A percentile compares a stretch with the other conserved stretches of the same genome.
phyloP scores from a whole-genome alignment of 192 early-diverging fungal species.

The Umbelopsis vinacea region DNA sequence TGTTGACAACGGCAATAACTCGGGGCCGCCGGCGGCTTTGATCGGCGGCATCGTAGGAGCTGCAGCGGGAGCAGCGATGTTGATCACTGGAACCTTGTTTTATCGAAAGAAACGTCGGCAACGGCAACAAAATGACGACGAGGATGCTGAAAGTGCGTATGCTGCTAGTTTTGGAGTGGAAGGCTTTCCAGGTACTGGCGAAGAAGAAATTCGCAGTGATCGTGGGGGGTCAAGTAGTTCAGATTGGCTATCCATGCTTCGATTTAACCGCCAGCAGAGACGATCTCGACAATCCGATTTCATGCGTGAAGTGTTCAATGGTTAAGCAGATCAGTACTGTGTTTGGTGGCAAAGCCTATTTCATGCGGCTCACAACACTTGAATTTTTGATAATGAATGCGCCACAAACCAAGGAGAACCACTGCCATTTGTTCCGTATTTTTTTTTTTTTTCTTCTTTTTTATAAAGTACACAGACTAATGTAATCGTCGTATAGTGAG shows the following conservation, averaged over 20 bases:
- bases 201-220: neutral
- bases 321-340: neutral
- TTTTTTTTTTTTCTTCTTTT: no score
- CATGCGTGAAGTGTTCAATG: slow-evolving; percentile 14
- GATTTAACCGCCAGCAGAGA: neutral
- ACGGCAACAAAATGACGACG: neutral
- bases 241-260: slow-evolving; percentile 4
- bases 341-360: no score
- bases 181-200: neutral
- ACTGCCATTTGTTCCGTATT: no score
- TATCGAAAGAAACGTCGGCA: neutral
- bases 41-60: slow-evolving; percentile 1
- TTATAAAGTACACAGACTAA: neutral
- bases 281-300: slow-evolving; percentile 4
- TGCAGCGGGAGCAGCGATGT: slow-evolving; percentile 3
- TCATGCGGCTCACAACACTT: no score
- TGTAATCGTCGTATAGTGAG: no score
- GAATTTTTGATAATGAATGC: no score
- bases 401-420: no score
- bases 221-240: neutral
- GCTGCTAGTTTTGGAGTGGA: neutral
- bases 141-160: neutral
- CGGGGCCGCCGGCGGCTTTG: neutral
- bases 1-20: neutral
- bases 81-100: neutral